phyloP scores from a whole-genome alignment of 2,329 filamentous ascomycete genomes.

The Fusarium algeriense region DNA sequence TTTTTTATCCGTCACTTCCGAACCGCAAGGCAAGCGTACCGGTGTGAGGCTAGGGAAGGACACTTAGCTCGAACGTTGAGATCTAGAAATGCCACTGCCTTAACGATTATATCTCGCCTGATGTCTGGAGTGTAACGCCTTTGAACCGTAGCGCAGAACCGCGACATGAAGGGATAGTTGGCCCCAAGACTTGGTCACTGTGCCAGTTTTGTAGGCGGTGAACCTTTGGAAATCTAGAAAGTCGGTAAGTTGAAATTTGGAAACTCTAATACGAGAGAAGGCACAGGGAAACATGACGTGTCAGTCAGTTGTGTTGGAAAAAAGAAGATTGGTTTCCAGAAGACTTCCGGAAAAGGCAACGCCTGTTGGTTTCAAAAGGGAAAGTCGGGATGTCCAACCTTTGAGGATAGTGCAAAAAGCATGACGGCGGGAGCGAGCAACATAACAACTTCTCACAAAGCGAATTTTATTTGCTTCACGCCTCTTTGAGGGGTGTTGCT shows the following conservation, averaged over 20 bases:
- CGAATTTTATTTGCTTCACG: slow-evolving; percentile 29
- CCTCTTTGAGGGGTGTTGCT: slow-evolving; percentile 27
- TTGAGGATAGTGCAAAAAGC: slow-evolving; percentile 15
- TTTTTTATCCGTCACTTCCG: slow-evolving; percentile 7
- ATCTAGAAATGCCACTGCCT: slow-evolving; percentile 16
- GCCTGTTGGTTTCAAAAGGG: slow-evolving; percentile 5
- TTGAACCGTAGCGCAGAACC: background rate
- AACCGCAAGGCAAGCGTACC: background rate
- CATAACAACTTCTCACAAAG: slow-evolving; percentile 30
- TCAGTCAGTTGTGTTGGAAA: slow-evolving; percentile 5
- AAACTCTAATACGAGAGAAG: slow-evolving; percentile 37
- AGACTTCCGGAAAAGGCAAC: slow-evolving; percentile 41
- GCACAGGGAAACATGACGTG: slow-evolving; percentile 2
- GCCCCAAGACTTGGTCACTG: slow-evolving; percentile 24
- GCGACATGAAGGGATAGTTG: background rate
- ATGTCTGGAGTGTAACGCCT: slow-evolving; percentile 19
- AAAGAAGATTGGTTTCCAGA: slow-evolving; percentile 34
- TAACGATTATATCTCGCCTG: slow-evolving; percentile 5
- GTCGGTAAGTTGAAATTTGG: slow-evolving; percentile 40
- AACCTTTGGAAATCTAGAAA: slow-evolving; percentile 26
- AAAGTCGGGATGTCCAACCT: slow-evolving; percentile 6
- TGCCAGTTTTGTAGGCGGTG: slow-evolving; percentile 37
- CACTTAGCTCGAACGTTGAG: slow-evolving; percentile 23
- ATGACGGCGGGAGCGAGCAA: slow-evolving; percentile 12
- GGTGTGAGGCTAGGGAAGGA: slow-evolving; percentile 8